Base-by-base conservation (phyloP, 2,329 filamentous ascomycete species). In the Alternaria brassicicola region DNA sequence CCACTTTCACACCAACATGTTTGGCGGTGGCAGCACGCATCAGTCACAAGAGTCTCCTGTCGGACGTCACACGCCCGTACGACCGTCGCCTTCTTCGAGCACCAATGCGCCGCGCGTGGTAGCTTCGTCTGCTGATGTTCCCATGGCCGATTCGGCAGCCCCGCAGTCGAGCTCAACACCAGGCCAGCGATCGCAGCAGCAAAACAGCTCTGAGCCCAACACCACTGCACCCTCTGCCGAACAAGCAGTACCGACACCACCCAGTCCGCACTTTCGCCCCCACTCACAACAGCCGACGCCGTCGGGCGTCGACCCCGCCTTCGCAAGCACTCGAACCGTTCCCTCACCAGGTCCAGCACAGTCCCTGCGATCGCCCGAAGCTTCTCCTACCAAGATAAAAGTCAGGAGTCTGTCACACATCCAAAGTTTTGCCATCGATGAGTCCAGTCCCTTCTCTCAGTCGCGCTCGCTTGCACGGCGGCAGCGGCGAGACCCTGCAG, bases 331-430 rank as follows among this genome's bases (percentile, higher is more conserved):
- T 15, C 69, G 67, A 47, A 52, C 68, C 19, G 62, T 67, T 17
- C 67, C 72, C 12, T 66, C 73, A 31, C 42, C 42, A 15, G 55
- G 35, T 3, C 73, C 71, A 31, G 61, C 68, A 57, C 55, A 61
- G 19, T 59, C 67, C 57, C 30, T 76, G 52, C 69, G 67, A 28
- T 69, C 73, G 33, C 66, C 73, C n/a, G 63, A 66, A 31, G 70
- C 73, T 48, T 66, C 76, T 13, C 59, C 73, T 17, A 65, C 72
- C 62, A 82, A 85, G 58, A 91, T 98, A 72, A 90, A 91, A 74
- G 88, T 99, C 41, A 90, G 91, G 70, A 93, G 97, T 76, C 83
- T 99, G 48, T 90, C 89, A 39, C 95, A 99, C 73, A 94, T 99
- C 61, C 91, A 95, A 75, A 92, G 87, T 73, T 89, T 99, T 63